These are phyloP conservation scores for Hypoxylon sp. DNA, from an alignment of 2,329 filamentous ascomycete species.

Conservation along the genomic window DNA sequence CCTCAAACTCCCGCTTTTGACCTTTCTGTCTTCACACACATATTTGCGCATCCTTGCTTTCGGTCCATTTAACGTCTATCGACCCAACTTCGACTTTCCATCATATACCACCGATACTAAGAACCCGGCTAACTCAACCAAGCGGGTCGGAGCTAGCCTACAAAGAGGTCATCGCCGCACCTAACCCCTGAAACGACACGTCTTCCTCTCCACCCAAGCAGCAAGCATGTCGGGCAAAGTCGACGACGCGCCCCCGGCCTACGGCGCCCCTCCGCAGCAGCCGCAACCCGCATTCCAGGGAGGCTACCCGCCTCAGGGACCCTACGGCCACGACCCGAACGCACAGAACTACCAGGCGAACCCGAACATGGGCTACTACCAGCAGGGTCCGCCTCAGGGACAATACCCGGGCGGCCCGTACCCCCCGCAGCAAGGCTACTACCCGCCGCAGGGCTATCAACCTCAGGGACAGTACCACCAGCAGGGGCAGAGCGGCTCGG, in stretches of 20 bases:
- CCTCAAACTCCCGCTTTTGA: slow-evolving; percentile 1
- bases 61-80: not conserved
- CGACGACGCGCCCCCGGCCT: slow-evolving; percentile 64
- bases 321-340: slow-evolving; percentile 33
- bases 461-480: slow-evolving; percentile 52
- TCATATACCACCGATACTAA: not conserved
- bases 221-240: slow-evolving; percentile 60
- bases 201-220: not conserved
- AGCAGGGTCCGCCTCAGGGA: slow-evolving; percentile 56
- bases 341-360: slow-evolving; percentile 54
- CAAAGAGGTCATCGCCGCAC: not conserved
- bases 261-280: slow-evolving; percentile 59
- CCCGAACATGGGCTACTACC: slow-evolving; percentile 61
- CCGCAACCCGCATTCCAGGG: slow-evolving; percentile 60
- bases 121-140: not conserved
- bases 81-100: not conserved
- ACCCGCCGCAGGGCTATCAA: slow-evolving; percentile 53
- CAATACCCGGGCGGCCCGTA: slow-evolving; percentile 30
- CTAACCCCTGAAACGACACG: slow-evolving; percentile 2
- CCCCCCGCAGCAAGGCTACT: slow-evolving; percentile 48
- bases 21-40: not conserved
- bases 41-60: not conserved
- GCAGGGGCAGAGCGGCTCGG: slow-evolving; percentile 27
- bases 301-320: slow-evolving; percentile 48
- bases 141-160: slow-evolving; percentile 3